A percentile compares a stretch with the other conserved stretches of the same genome.
These are phyloP conservation scores for Lentinus tigrinus DNA, from an alignment of 768 basidiomycete species.

Conservation along the genomic window DNA sequence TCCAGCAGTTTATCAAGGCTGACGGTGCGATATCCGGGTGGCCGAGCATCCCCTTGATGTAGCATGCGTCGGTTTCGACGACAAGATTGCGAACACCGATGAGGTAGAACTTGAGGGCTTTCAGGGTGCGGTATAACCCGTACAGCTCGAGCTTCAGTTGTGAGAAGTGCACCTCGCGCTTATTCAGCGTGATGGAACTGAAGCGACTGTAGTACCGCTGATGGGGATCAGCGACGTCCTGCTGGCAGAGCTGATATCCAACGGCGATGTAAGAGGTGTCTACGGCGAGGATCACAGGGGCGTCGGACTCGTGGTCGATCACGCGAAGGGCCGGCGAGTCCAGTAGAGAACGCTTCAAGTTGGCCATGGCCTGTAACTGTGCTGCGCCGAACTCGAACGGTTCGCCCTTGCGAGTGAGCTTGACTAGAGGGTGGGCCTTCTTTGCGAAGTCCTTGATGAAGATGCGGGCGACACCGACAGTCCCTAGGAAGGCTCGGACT, in stretches of 20 bases:
- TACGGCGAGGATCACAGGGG: slow-evolving; percentile 18
- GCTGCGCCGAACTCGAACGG: slow-evolving; percentile 12
- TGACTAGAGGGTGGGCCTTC: slow-evolving; percentile 10
- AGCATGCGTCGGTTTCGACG: no score
- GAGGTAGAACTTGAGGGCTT: slow-evolving; percentile 20
- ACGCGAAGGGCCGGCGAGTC: slow-evolving; percentile 9
- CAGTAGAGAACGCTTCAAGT: slow-evolving; percentile 12
- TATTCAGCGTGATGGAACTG: slow-evolving; percentile 12
- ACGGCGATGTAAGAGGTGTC: slow-evolving; percentile 12
- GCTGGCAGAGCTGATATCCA: slow-evolving; percentile 1
- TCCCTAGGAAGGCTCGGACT: slow-evolving; percentile 26
- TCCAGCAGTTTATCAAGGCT: slow-evolving; percentile 41
- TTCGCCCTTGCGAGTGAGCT: slow-evolving; percentile 19
- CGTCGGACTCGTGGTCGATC: slow-evolving; percentile 17
- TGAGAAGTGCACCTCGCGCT: slow-evolving; percentile 25
- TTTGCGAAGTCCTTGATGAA: slow-evolving; percentile 18
- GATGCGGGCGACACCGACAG: slow-evolving; percentile 6
- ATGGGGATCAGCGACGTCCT: slow-evolving; percentile 5
- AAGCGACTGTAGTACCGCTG: slow-evolving; percentile 30
- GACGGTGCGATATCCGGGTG: slow-evolving; percentile 33
- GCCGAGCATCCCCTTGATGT: no score
- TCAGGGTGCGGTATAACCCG: slow-evolving; percentile 19
- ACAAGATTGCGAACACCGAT: slow-evolving; percentile 31
- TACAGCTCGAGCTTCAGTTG: slow-evolving; percentile 30
- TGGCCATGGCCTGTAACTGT: slow-evolving; percentile 6